Base-by-base conservation (phyloP, 495 filamentous ascomycete genomes). In the Podospora didyma region DNA sequence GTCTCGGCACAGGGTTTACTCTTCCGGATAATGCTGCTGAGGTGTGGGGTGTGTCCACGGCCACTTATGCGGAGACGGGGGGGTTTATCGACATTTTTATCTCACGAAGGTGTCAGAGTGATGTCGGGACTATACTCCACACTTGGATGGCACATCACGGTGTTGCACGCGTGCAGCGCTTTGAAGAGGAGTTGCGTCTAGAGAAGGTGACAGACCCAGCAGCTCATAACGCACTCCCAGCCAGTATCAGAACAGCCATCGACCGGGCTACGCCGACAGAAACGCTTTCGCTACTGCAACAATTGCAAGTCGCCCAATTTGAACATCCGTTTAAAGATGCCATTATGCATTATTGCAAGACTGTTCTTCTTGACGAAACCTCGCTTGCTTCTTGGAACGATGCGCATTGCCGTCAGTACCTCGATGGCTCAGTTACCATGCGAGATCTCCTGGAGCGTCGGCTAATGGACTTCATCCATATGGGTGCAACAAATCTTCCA, bases 91-190 rank as follows among this genome's bases (percentile, higher is more conserved):
- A 61, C 44, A 61, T 69, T 3, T 65, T 62, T 31, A 53, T 69
- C 39, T 69, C 66, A 1, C 51, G 62, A 3, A 57, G 55, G 9
- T 54, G 53, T 16, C 65, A 63, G 12, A 59, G 52, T 23, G 67
- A 67, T 34, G 23, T 58, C 19, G 47, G 39, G 34, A 68, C 67
- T 1, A 26, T 62, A 14, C 45, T 68, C 1, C 67, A 69, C 42
- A 54, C 59, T 3, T 69, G 62, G 62, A 39, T 69, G 10, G 67
- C 62, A 11, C 65, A 69, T 44, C 58, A 62, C 39, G 58, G 57
- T 1, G 41, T 67, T n/a, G 16, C 64, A 1, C 53, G 66, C 0
- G 37, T 60, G 4, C 52, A 57, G 1, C 52, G 64, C 23, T 67
- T 50, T 28, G 64, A 69, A 35, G 60, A 62, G 31, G 66, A 69